Conservation (phyloP, 208 protist species). For the Blastocrithidia nonstop region DNA sequence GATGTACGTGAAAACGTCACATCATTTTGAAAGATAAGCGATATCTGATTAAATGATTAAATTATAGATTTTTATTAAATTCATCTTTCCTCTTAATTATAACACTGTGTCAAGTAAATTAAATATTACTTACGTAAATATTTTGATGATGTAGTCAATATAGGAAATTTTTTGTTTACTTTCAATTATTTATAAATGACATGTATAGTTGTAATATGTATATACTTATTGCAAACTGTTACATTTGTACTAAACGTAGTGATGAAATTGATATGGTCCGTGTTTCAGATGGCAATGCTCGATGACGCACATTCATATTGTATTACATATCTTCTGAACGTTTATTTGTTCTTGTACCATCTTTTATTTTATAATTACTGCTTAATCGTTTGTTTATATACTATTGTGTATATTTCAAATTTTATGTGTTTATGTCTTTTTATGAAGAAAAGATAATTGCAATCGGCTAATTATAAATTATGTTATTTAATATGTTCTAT, state of each 20-base stretch:
- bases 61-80: too few species aligned
- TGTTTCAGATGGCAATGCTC: not conserved
- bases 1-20: too few species aligned
- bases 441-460: not conserved
- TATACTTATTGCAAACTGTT: not conserved
- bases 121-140: too few species aligned
- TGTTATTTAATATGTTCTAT: too few species aligned
- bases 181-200: conserved; percentile 1
- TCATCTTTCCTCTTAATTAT: too few species aligned
- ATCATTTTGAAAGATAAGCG: too few species aligned
- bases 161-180: not conserved
- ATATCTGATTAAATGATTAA: too few species aligned
- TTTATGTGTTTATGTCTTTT: not conserved
- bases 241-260: not conserved
- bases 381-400: not conserved
- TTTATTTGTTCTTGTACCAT: too few species aligned
- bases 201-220: not conserved
- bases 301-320: conserved; percentile 57
- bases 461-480: not conserved
- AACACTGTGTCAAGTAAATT: too few species aligned
- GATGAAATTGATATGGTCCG: not conserved
- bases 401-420: not conserved
- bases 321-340: too few species aligned
- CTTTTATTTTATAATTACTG: not conserved
- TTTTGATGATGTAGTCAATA: not conserved